Evolutionary conservation across 2,329 filamentous ascomycete species (phyloP).

Genomic region (Colletotrichum theobromicola): DNA sequence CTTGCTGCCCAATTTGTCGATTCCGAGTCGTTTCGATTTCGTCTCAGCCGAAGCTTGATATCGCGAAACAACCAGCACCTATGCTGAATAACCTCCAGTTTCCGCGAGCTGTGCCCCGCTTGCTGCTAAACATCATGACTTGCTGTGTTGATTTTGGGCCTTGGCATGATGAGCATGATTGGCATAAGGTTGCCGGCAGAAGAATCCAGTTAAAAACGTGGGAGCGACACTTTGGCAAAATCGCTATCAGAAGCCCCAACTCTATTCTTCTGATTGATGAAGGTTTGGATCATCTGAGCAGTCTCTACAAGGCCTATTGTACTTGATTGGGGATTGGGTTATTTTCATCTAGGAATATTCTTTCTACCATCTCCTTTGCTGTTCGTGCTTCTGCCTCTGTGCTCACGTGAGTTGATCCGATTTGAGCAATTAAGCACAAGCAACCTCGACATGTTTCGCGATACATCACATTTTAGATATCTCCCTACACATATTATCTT

Average conservation of each 20-base stretch:
- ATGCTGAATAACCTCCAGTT: not conserved
- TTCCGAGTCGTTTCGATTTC: not conserved
- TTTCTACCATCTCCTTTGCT: not conserved
- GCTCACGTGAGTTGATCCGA: not conserved
- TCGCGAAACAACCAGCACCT: not conserved
- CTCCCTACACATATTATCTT: too few relatives aligned
- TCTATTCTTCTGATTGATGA: not conserved
- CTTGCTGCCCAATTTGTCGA: not conserved
- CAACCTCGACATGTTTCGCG: too few relatives aligned
- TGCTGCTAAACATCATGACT: not conserved
- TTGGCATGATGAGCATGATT: not conserved
- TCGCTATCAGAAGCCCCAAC: not conserved
- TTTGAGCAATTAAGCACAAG: too few relatives aligned
- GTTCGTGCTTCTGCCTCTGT: not conserved
- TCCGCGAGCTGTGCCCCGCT: not conserved
- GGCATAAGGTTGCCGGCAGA: not conserved
- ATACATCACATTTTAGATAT: too few relatives aligned
- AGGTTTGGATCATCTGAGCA: not conserved
- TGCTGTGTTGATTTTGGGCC: not conserved
- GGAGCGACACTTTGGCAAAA: not conserved
- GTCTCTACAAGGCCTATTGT: not conserved
- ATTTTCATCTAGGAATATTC: not conserved
- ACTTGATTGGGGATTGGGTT: too few relatives aligned
- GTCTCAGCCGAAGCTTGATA: conserved; percentile 5
- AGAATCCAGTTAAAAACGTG: not conserved